These are phyloP conservation scores for Orbilia brochopaga DNA, from an alignment of 2,329 filamentous ascomycete genomes.

Conservation along the genomic window DNA sequence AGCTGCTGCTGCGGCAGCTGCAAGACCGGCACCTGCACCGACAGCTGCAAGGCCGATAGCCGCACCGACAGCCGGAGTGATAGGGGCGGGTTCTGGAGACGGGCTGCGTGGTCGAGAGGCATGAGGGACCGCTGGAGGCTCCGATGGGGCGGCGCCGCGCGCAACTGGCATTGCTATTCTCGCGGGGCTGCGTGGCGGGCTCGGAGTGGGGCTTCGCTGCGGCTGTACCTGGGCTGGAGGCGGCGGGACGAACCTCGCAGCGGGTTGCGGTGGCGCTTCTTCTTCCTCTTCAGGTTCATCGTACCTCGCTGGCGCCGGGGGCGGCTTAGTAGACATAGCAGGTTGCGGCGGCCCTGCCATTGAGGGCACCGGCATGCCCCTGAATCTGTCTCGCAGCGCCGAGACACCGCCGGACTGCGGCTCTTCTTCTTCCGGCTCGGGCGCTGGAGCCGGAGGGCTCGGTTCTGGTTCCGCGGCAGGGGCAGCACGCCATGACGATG, in stretches of 20 bases:
- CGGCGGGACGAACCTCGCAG: conserved; percentile 57
- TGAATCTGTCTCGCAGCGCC: conserved; percentile 81
- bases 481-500: conserved; percentile 37
- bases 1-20: conserved; percentile 43
- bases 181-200: conserved; percentile 73
- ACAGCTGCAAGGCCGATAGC: conserved; percentile 66
- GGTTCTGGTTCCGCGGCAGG: conserved; percentile 67
- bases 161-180: conserved; percentile 84
- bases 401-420: conserved; percentile 71
- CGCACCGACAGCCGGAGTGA: conserved; percentile 63
- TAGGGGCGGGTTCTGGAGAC: conserved; percentile 57
- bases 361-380: conserved; percentile 60
- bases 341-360: conserved; percentile 60
- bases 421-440: conserved; percentile 63
- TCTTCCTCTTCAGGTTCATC: conserved; percentile 49
- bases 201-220: conserved; percentile 60
- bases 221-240: conserved; percentile 55
- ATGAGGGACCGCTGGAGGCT: conserved; percentile 70
- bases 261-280: conserved; percentile 56
- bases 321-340: conserved; percentile 57
- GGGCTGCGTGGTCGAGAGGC: conserved; percentile 68
- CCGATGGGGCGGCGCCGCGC: conserved; percentile 63
- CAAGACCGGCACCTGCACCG: conserved; percentile 51
- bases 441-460: conserved; percentile 52
- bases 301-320: conserved; percentile 13